Evolutionary conservation across 305 asterid genomes (phyloP), one percentile per base, ranked within the genome.

Genomic region (Caryopteris hybrid): DNA sequence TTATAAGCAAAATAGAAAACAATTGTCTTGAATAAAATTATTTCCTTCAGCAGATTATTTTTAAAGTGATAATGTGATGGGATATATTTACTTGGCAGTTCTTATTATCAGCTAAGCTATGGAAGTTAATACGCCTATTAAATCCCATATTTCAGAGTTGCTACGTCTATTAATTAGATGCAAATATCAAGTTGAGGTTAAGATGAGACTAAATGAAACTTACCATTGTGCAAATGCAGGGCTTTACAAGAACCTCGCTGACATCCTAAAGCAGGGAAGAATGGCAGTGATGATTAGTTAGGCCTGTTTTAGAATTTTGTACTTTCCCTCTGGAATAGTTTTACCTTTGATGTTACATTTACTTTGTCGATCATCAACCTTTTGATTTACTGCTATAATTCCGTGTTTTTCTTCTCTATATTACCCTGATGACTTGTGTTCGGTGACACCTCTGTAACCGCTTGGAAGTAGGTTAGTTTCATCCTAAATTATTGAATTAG

Each of bases 251-350:
- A 60, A 62, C 68, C 47, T 67, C 61, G 59, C 5, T 18, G 59
- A 31, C 47, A 45, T 61, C 54, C 7, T 13, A 29, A 57, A 64
- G 60, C 43, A 12, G 54, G 68, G 76, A 54, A 39, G 64, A 53
- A 53, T 45, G 27, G 62, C 52, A 34, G 69, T 18, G 75, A 50
- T 46, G 55, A 50, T 74, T 74, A 80, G 73, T 64, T 65, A 48
- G 65, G n/a, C n/a, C 31, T 11, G 36, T 36, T 22, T 54, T 8
- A 0, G 16, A 68, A 61, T 61, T 69, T 78, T 80, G 74, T 78
- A 69, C 71, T 58, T 47, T 60, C 45, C 72, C 45, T 27, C n/a
- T 78, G 56, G 61, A 70, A 36, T 66, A 39, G 69, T 66, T 45
- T n/a, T 70, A 67, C 29, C 22, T 7, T 74, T n/a, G 43, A 64